Conservation (phyloP, 345 rosid species). For the Eucalyptus regnans region DNA sequence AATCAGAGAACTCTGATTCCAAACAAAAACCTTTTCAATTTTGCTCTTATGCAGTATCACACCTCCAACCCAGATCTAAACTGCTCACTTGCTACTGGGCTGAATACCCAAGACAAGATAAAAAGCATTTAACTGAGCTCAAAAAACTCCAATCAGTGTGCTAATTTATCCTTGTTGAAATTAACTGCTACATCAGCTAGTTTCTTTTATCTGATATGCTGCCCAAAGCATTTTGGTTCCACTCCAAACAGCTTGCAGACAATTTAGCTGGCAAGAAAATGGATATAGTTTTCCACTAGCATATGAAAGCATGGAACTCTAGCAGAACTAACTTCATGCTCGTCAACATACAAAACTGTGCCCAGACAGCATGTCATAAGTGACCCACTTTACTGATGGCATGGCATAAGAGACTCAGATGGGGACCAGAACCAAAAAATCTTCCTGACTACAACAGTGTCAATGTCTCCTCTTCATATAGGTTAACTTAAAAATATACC, state of each 20-base stretch:
- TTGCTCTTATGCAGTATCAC: background rate
- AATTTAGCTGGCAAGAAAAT: background rate
- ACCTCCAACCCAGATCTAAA: background rate
- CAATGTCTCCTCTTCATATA: background rate
- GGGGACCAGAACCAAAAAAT: background rate
- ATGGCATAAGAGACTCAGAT: background rate
- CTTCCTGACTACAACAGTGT: background rate
- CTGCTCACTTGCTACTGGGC: background rate
- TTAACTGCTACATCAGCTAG: background rate
- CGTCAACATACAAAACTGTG: background rate
- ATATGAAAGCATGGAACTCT: background rate
- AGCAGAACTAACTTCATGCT: background rate
- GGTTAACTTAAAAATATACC: background rate
- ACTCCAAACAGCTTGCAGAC: background rate
- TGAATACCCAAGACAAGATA: background rate
- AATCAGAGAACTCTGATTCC: background rate
- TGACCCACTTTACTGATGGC: background rate
- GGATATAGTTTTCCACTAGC: background rate
- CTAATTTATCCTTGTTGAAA: background rate
- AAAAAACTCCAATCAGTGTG: background rate
- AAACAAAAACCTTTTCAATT: background rate
- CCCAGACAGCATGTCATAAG: background rate
- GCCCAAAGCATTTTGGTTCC: background rate
- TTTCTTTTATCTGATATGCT: background rate
- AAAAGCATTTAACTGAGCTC: background rate